Evolutionary conservation across 306 rosid species (phyloP).

Genomic region (Rosa rugosa): DNA sequence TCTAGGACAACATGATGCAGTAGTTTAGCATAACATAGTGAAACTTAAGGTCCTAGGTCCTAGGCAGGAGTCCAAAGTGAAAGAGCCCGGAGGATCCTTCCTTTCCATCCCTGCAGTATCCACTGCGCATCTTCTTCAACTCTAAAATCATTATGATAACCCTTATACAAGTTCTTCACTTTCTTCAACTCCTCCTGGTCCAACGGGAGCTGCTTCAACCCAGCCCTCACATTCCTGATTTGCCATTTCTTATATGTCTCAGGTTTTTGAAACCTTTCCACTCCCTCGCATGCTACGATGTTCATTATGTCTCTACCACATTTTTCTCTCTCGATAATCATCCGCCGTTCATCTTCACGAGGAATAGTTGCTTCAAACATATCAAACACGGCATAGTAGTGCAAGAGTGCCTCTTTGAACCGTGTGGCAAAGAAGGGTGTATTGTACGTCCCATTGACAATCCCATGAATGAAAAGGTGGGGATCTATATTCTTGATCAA

Average conservation of each 20-base stretch:
- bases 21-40: too few relatives aligned
- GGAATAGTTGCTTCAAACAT: constrained; percentile 23
- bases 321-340: constrained; percentile 26
- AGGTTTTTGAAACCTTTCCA: constrained; percentile 30
- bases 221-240: constrained; percentile 25
- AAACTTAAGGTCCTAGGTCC: too few relatives aligned
- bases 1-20: neutral
- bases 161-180: constrained; percentile 6
- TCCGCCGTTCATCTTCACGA: constrained; percentile 20
- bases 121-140: too few relatives aligned
- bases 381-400: constrained; percentile 30
- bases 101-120: too few relatives aligned
- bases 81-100: constrained; percentile 6
- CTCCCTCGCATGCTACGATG: constrained; percentile 34
- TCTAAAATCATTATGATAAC: too few relatives aligned
- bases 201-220: constrained; percentile 30
- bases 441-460: constrained; percentile 29
- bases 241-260: constrained; percentile 38
- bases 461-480: constrained; percentile 23
- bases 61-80: neutral
- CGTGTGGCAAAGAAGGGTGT: constrained; percentile 35
- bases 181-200: constrained; percentile 16
- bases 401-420: constrained; percentile 32
- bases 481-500: constrained; percentile 33
- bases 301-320: constrained; percentile 30